These are phyloP conservation scores for Xylariales sp. DNA, from an alignment of 2,329 filamentous ascomycete genomes.

Conservation along the genomic window DNA sequence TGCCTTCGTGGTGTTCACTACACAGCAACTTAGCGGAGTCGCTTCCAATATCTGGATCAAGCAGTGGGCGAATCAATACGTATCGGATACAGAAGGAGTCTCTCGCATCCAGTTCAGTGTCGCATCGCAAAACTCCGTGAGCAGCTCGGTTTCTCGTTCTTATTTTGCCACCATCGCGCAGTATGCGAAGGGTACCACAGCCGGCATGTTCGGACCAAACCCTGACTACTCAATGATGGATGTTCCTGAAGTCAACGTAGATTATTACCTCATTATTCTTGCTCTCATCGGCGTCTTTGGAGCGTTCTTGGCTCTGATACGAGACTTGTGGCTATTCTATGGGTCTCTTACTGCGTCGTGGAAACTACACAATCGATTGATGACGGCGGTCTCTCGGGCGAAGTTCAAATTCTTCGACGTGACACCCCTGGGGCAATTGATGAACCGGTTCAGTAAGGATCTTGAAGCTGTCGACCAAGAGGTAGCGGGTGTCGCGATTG, in stretches of 20 bases:
- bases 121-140: conserved; percentile 52
- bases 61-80: conserved; percentile 93
- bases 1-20: conserved; percentile 77
- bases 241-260: conserved; percentile 74
- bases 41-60: conserved; percentile 95
- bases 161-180: conserved; percentile 56
- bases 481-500: conserved; percentile 89
- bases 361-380: conserved; percentile 82
- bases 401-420: conserved; percentile 99
- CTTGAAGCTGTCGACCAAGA: conserved; percentile 96
- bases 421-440: conserved; percentile 93
- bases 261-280: conserved; percentile 87
- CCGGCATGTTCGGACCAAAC: conserved; percentile 49
- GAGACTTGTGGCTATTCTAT: conserved; percentile 91
- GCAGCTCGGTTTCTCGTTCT: conserved; percentile 52
- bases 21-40: conserved; percentile 87
- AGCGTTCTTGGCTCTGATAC: conserved; percentile 81
- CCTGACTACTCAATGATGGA: conserved; percentile 53
- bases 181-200: conserved; percentile 49
- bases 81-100: conserved; percentile 54
- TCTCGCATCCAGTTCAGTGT: conserved; percentile 52
- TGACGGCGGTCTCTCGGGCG: conserved; percentile 83
- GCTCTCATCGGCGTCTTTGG: conserved; percentile 82
- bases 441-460: conserved; percentile 99
- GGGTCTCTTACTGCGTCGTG: conserved; percentile 90